Evolutionary conservation across 306 rosid species (phyloP).

Genomic region (Ceratonia siliqua): DNA sequence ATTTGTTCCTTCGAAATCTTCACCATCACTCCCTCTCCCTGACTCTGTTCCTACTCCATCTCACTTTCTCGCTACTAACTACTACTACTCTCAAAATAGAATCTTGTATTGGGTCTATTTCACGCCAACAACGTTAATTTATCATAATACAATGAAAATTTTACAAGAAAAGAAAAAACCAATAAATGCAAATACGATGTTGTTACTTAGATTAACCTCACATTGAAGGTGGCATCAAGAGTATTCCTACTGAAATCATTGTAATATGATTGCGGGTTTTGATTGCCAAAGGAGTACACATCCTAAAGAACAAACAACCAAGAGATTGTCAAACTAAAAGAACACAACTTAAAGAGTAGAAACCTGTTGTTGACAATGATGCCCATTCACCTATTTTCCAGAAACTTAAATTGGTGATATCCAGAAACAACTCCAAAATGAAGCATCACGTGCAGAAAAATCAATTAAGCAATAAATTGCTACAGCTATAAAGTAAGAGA

Average conservation of each 20-base stretch:
- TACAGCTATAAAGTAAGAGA: too few relatives aligned
- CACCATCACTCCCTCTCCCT: conserved; percentile 28
- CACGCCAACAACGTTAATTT: not conserved
- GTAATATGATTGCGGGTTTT: conserved; percentile 27
- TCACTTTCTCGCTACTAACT: not conserved
- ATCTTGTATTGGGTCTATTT: conserved; percentile 9
- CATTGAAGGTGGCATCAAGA: conserved; percentile 39
- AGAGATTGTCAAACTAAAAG: too few relatives aligned
- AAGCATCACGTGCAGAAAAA: too few relatives aligned
- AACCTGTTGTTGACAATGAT: too few relatives aligned
- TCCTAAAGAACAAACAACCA: not conserved
- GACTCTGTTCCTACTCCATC: not conserved
- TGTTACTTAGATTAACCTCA: not conserved
- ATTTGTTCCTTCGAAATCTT: conserved; percentile 24
- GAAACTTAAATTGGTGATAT: too few relatives aligned
- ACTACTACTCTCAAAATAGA: conserved; percentile 4
- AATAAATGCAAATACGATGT: not conserved
- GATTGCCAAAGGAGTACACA: conserved; percentile 9
- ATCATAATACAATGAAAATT: not conserved
- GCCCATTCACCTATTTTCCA: too few relatives aligned
- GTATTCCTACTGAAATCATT: conserved; percentile 29
- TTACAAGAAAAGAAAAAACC: not conserved
- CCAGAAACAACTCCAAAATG: too few relatives aligned
- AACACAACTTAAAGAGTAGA: too few relatives aligned
- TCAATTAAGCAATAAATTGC: too few relatives aligned